Evolutionary conservation across 2,329 filamentous ascomycete genomes (phyloP).

Genomic region (Microsporum ferrugineum): DNA sequence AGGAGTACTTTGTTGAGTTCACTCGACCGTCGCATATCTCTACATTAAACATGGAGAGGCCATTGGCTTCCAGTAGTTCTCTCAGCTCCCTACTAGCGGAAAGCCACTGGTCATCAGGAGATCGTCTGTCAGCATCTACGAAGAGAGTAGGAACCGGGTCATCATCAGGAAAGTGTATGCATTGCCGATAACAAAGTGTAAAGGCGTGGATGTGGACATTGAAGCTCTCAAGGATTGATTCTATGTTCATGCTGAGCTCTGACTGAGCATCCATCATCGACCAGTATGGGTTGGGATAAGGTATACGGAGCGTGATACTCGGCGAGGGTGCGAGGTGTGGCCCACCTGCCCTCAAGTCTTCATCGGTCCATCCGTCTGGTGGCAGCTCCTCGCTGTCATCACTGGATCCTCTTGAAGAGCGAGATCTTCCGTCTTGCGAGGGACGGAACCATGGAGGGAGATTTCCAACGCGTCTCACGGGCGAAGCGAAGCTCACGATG

Average conservation of each 20-base stretch:
- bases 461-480: not conserved
- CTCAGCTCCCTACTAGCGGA: not conserved
- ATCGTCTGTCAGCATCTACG: not conserved
- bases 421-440: not conserved
- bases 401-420: constrained; percentile 10
- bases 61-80: not conserved
- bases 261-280: not conserved
- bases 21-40: constrained; percentile 3
- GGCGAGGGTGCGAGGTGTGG: not conserved
- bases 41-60: not conserved
- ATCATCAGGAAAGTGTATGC: not conserved
- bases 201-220: not conserved
- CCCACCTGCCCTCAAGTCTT: not conserved
- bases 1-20: not conserved
- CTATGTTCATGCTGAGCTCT: not conserved
- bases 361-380: constrained; percentile 1
- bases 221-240: not conserved
- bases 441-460: not conserved
- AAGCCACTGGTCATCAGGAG: not conserved
- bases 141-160: not conserved
- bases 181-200: not conserved
- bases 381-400: constrained; percentile 12
- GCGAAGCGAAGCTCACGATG: not conserved
- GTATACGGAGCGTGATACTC: not conserved
- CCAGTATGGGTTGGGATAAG: not conserved